These are phyloP conservation scores for Carex littledalei DNA, from an alignment of 176 grass and related monocot genomes.

Conservation along the genomic window DNA sequence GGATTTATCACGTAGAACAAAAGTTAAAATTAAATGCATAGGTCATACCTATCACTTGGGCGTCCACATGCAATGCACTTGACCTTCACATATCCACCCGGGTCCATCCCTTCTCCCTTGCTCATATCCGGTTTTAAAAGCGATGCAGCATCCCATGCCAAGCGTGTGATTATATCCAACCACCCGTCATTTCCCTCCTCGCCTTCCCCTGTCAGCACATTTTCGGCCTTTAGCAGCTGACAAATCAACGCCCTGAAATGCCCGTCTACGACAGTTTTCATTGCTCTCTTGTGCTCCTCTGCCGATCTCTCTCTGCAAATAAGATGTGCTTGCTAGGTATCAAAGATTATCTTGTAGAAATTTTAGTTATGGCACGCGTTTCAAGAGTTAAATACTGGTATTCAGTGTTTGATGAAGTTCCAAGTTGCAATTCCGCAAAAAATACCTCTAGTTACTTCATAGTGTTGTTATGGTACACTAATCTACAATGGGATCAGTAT, in stretches of 20 bases:
- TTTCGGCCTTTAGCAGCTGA: slow-evolving; percentile 87
- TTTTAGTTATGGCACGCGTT: neutral
- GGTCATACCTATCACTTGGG: slow-evolving; percentile 61
- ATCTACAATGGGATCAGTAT: neutral
- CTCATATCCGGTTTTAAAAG: slow-evolving; percentile 94
- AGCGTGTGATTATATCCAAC: slow-evolving; percentile 89
- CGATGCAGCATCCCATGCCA: slow-evolving; percentile 95
- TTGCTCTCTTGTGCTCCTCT: slow-evolving; percentile 93
- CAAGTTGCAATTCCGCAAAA: neutral
- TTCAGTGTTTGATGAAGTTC: neutral
- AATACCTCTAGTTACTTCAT: neutral
- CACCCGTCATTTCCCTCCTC: slow-evolving; percentile 54
- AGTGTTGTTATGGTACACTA: neutral
- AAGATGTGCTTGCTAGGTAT: neutral
- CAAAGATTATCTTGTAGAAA: neutral
- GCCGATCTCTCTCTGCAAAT: slow-evolving; percentile 60
- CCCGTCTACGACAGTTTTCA: slow-evolving; percentile 87
- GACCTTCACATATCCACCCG: slow-evolving; percentile 92
- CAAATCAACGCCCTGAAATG: slow-evolving; percentile 88
- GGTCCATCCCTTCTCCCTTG: slow-evolving; percentile 95
- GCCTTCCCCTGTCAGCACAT: slow-evolving; percentile 40
- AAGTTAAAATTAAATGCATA: slow-evolving; percentile 3
- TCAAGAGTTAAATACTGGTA: neutral
- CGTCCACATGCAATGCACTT: slow-evolving; percentile 89
- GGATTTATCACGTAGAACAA: slow-evolving; percentile 16